Percentiles rank a stretch among this genome's conserved stretches.
Conservation (phyloP, 495 filamentous ascomycete genomes). For the Schizothecium vesticola region DNA sequence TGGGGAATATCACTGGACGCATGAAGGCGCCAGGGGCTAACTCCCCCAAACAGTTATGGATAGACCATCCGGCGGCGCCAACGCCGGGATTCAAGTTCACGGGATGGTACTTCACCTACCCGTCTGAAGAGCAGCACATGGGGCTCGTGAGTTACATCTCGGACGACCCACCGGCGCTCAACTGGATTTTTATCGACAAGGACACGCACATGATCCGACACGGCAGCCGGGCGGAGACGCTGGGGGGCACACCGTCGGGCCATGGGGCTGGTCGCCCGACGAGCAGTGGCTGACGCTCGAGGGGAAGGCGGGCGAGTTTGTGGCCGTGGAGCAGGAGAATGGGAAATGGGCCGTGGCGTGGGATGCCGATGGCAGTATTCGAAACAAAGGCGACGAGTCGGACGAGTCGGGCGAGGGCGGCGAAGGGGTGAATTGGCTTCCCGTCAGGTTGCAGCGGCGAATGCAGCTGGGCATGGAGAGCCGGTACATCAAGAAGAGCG, state of each 20-base stretch:
- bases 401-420: slow-evolving; percentile 27
- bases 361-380: slow-evolving; percentile 33
- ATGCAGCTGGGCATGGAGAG: slow-evolving; percentile 38
- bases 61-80: slow-evolving; percentile 41
- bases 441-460: slow-evolving; percentile 26
- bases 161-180: slow-evolving; percentile 56
- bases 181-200: slow-evolving; percentile 60
- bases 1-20: not conserved
- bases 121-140: slow-evolving; percentile 48
- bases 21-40: not conserved
- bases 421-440: slow-evolving; percentile 19
- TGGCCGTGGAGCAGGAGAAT: slow-evolving; percentile 39
- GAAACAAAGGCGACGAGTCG: slow-evolving; percentile 11
- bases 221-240: slow-evolving; percentile 43
- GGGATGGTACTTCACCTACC: slow-evolving; percentile 58
- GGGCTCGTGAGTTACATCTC: slow-evolving; percentile 54
- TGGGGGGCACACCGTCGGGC: slow-evolving; percentile 47
- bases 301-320: slow-evolving; percentile 33
- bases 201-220: slow-evolving; percentile 51
- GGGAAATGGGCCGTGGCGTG: slow-evolving; percentile 43
- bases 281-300: slow-evolving; percentile 51
- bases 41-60: slow-evolving; percentile 32
- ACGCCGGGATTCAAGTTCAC: slow-evolving; percentile 50
- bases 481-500: slow-evolving; percentile 30
- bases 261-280: slow-evolving; percentile 53